phyloP scores from a whole-genome alignment of 148 eudicot genomes.

The Fagopyrum esculentum region DNA sequence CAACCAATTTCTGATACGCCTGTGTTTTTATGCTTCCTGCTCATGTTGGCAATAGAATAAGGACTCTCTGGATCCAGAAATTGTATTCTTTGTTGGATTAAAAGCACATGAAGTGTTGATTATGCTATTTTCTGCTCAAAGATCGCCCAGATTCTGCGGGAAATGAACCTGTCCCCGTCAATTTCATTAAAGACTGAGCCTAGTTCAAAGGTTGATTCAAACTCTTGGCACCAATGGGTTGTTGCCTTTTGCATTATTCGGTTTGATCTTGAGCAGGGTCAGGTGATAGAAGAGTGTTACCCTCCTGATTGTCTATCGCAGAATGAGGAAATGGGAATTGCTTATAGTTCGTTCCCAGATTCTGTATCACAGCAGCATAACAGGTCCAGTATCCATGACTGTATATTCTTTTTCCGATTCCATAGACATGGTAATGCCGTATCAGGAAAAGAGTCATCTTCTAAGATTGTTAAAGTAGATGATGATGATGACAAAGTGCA shows the following conservation, averaged over 20 bases:
- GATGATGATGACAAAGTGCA: slow-evolving; percentile 14
- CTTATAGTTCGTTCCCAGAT: slow-evolving; percentile 91
- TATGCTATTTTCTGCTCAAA: slow-evolving; percentile 25
- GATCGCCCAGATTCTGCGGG: slow-evolving; percentile 25
- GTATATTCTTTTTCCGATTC: slow-evolving; percentile 85
- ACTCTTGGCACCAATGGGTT: slow-evolving; percentile 62
- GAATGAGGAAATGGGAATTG: slow-evolving; percentile 76
- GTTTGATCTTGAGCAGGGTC: slow-evolving; percentile 96
- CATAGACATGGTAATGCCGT: slow-evolving; percentile 32
- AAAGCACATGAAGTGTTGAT: slow-evolving; percentile 18
- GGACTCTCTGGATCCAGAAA: not conserved
- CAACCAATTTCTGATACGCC: not conserved
- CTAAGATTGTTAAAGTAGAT: slow-evolving; percentile 41
- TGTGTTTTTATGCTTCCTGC: not conserved
- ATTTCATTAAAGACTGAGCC: slow-evolving; percentile 58
- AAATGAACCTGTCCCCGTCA: slow-evolving; percentile 81
- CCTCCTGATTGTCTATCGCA: slow-evolving; percentile 63
- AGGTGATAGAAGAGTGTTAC: slow-evolving; percentile 85
- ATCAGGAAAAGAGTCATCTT: slow-evolving; percentile 19
- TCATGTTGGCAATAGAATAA: not conserved
- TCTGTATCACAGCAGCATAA: slow-evolving; percentile 88
- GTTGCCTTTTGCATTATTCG: slow-evolving; percentile 80
- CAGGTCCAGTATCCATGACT: slow-evolving; percentile 80
- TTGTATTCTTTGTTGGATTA: slow-evolving; percentile 13
- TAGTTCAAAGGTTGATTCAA: slow-evolving; percentile 42